Conservation (phyloP, 805 yeast genomes). For the Pichia cabralensis region DNA sequence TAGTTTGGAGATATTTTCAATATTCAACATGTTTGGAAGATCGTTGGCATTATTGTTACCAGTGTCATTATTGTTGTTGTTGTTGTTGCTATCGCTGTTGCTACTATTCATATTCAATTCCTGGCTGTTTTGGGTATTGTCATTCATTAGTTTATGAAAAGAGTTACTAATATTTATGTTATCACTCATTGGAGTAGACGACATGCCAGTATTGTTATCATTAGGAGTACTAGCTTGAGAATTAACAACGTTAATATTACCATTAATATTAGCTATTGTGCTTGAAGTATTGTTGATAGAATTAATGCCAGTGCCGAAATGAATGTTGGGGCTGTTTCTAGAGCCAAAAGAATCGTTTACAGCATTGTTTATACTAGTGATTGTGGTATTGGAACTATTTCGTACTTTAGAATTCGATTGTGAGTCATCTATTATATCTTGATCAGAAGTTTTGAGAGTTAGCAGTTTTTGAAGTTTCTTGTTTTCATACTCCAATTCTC, state of each 20-base stretch:
- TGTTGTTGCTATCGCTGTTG: background rate
- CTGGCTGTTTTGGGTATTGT: too few species aligned
- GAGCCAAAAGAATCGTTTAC: conserved; percentile 2
- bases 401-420: background rate
- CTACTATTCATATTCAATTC: too few species aligned
- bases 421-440: background rate
- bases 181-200: too few species aligned
- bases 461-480: conserved; percentile 54
- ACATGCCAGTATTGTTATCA: too few species aligned
- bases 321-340: background rate
- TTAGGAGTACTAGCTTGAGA: too few species aligned
- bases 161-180: too few species aligned
- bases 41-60: background rate
- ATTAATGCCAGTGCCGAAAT: background rate
- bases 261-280: background rate
- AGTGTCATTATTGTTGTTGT: background rate
- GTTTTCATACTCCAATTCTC: conserved; percentile 78
- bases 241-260: background rate
- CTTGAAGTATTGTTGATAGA: background rate
- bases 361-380: background rate
- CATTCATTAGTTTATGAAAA: too few species aligned
- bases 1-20: conserved; percentile 22
- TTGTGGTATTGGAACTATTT: too few species aligned
- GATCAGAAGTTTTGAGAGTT: conserved; percentile 32
- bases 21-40: conserved; percentile 13